phyloP scores from a whole-genome alignment of 75 land plant species.

The Selaginella moellendorffii region DNA sequence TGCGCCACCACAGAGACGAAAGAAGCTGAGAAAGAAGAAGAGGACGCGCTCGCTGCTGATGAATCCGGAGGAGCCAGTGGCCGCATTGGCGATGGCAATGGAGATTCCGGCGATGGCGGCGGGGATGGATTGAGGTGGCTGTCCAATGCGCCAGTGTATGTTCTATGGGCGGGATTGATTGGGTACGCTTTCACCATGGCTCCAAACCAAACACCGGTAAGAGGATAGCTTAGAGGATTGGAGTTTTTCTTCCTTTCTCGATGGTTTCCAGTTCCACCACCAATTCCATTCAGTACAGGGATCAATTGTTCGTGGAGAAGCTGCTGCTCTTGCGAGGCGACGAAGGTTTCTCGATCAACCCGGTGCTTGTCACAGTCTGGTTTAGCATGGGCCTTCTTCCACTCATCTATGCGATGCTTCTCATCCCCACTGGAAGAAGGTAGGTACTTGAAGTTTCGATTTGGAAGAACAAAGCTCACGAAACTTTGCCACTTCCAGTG shows the following conservation, averaged over 20 bases:
- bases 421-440: conserved; percentile 83
- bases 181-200: background rate
- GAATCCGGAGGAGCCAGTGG: too few species aligned
- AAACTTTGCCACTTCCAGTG: conserved; percentile 22
- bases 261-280: background rate
- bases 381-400: conserved; percentile 94
- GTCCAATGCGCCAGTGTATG: background rate
- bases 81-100: too few species aligned
- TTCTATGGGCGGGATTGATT: conserved; percentile 11
- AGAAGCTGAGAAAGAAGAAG: too few species aligned
- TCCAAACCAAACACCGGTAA: conserved; percentile 13
- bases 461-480: background rate
- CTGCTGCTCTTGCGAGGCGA: conserved; percentile 53
- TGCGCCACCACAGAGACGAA: too few species aligned
- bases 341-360: conserved; percentile 81
- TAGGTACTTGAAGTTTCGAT: conserved; percentile 1
- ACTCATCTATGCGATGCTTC: conserved; percentile 62
- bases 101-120: too few species aligned
- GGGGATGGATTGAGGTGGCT: too few species aligned
- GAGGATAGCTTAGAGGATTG: too few species aligned
- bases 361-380: conserved; percentile 60
- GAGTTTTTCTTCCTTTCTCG: conserved; percentile 12
- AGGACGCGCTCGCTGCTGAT: too few species aligned
- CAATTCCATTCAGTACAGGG: conserved; percentile 63
- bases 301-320: conserved; percentile 73